Conservation (phyloP, 768 basidiomycete species). For the Pisolithus orientalis region DNA sequence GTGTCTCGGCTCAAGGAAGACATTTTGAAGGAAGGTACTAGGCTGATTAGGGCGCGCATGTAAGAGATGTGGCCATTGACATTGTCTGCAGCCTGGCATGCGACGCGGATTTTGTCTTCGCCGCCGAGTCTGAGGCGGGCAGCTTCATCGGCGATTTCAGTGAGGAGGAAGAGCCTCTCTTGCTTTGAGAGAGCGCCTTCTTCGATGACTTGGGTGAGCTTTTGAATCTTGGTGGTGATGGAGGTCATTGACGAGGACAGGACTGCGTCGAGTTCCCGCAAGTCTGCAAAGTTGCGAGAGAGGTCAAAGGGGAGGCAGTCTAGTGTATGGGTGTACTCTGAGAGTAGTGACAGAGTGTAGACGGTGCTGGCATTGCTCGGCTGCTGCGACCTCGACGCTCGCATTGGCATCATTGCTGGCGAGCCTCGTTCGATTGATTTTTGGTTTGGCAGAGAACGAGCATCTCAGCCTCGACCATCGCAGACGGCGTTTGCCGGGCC, state of each 20-base stretch:
- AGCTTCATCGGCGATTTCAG: slow-evolving; percentile 93
- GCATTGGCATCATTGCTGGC: slow-evolving; percentile 31
- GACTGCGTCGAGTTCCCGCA: slow-evolving; percentile 97
- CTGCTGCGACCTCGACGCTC: slow-evolving; percentile 23
- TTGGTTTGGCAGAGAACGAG: not conserved
- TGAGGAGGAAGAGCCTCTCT: slow-evolving; percentile 79
- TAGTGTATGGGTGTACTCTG: slow-evolving; percentile 86
- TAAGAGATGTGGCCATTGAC: slow-evolving; percentile 62
- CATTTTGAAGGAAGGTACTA: slow-evolving; percentile 59
- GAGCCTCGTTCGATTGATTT: not conserved
- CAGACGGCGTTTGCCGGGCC: slow-evolving; percentile 26
- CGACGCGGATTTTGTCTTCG: slow-evolving; percentile 97
- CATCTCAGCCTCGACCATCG: not conserved
- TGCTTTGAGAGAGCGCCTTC: slow-evolving; percentile 50
- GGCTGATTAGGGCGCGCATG: slow-evolving; percentile 54
- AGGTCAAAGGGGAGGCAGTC: slow-evolving; percentile 92
- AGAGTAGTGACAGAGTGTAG: slow-evolving; percentile 63
- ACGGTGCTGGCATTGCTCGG: slow-evolving; percentile 36
- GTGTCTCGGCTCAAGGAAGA: slow-evolving; percentile 55
- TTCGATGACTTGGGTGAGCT: slow-evolving; percentile 74
- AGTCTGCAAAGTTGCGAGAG: slow-evolving; percentile 90
- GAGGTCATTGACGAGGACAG: slow-evolving; percentile 80
- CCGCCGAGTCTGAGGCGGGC: slow-evolving; percentile 85
- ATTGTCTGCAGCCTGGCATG: slow-evolving; percentile 84
- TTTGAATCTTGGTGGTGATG: slow-evolving; percentile 74